Evolutionary conservation across 352 stramenopile genomes (phyloP).

Genomic region (Phytophthora sansomeana): DNA sequence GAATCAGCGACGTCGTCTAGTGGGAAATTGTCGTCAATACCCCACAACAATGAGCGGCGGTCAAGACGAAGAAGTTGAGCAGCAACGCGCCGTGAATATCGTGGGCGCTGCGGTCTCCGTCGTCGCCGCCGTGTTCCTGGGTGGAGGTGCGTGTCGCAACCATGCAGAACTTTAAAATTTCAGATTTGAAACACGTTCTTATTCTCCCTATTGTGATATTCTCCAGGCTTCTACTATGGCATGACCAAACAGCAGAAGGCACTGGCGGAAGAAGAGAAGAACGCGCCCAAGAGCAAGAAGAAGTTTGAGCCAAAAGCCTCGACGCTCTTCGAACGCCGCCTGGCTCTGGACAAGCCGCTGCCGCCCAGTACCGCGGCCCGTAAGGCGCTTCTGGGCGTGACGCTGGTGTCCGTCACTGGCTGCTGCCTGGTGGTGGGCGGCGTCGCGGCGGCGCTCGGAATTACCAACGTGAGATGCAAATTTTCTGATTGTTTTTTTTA

Average conservation of each 20-base stretch:
- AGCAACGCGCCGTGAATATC: constrained; percentile 26
- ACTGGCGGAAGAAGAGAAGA: constrained; percentile 48
- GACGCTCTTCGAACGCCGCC: constrained; percentile 49
- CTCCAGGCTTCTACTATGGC: constrained; percentile 70
- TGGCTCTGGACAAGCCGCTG: constrained; percentile 51
- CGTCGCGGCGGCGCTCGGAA: constrained; percentile 41
- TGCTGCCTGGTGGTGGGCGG: constrained; percentile 49
- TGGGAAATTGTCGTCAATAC: background rate
- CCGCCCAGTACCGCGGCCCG: constrained; percentile 43
- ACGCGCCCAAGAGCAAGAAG: constrained; percentile 25
- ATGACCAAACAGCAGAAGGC: constrained; percentile 52
- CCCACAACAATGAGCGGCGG: constrained; percentile 18
- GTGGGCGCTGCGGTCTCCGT: constrained; percentile 44
- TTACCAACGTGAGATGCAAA: constrained; percentile 45
- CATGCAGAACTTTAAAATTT: background rate
- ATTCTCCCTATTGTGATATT: constrained; percentile 31
- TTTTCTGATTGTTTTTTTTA: constrained; percentile 3
- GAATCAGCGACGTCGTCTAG: background rate
- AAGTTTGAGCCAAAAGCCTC: constrained; percentile 32
- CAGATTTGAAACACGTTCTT: background rate
- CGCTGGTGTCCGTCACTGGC: constrained; percentile 50
- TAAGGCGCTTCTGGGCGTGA: constrained; percentile 60
- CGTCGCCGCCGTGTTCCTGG: constrained; percentile 49
- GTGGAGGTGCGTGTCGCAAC: constrained; percentile 41
- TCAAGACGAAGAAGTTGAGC: constrained; percentile 17